phyloP scores from a whole-genome alignment of 2,329 filamentous ascomycete genomes.

The Stromatinia cepivora region DNA sequence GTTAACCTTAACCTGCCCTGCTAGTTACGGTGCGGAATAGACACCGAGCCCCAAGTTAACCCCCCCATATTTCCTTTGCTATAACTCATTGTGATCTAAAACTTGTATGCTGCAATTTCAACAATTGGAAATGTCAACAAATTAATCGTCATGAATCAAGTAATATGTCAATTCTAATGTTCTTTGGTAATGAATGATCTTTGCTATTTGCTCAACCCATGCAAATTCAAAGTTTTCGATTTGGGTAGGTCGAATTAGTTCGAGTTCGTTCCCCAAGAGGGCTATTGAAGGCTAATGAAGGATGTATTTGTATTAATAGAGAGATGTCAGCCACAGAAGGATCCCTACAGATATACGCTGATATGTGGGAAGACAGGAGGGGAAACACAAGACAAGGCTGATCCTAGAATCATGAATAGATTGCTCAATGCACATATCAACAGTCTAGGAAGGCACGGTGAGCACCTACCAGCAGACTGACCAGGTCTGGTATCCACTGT shows the following conservation, averaged over 20 bases:
- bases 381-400: slow-evolving; percentile 21
- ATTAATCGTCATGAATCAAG: slow-evolving; percentile 8
- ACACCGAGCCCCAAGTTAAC: slow-evolving; percentile 2
- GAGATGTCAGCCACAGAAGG: slow-evolving; percentile 15
- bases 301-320: slow-evolving; percentile 6
- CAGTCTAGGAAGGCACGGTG: slow-evolving; percentile 6
- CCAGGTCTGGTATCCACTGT: slow-evolving; percentile 11
- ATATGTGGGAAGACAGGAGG: slow-evolving; percentile 17
- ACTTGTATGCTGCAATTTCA: background rate
- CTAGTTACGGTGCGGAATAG: slow-evolving; percentile 1
- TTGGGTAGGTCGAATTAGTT: background rate
- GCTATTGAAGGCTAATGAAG: background rate
- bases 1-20: background rate
- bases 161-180: background rate
- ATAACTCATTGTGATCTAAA: slow-evolving; percentile 12
- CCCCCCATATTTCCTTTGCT: background rate
- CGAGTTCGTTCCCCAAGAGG: background rate
- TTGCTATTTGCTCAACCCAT: background rate
- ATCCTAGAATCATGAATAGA: slow-evolving; percentile 22
- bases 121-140: background rate
- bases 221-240: background rate
- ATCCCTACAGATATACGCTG: slow-evolving; percentile 17
- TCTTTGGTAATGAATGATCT: slow-evolving; percentile 9
- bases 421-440: slow-evolving; percentile 22
- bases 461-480: slow-evolving; percentile 21